These are phyloP conservation scores for Eutypa lata DNA, from an alignment of 2,329 filamentous ascomycete genomes.

Conservation along the genomic window DNA sequence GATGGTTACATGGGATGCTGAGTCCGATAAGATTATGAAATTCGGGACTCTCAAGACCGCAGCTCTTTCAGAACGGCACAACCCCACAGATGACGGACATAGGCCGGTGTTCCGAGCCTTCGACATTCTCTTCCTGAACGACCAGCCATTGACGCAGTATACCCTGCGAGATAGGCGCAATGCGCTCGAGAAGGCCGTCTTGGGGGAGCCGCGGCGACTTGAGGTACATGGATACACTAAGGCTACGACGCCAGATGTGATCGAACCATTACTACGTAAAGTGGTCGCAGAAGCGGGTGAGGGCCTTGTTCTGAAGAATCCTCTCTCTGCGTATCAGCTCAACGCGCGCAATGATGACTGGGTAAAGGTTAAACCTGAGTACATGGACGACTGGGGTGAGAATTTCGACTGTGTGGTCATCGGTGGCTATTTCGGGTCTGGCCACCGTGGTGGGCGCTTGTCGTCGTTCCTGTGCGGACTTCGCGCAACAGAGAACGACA, in stretches of 20 bases:
- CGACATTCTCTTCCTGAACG: constrained; percentile 88
- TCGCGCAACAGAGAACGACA: constrained; percentile 67
- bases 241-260: constrained; percentile 64
- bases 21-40: constrained; percentile 76
- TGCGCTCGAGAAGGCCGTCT: constrained; percentile 70
- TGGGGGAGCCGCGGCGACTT: constrained; percentile 68
- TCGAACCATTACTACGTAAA: constrained; percentile 75
- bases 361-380: constrained; percentile 98
- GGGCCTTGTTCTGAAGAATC: constrained; percentile 91
- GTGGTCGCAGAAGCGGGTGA: constrained; percentile 87
- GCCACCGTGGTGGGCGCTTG: constrained; percentile 75
- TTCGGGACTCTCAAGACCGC: constrained; percentile 95
- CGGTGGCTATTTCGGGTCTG: constrained; percentile 89
- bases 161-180: constrained; percentile 76
- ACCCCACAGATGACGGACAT: constrained; percentile 61
- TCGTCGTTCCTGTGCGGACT: constrained; percentile 91
- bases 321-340: constrained; percentile 77
- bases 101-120: constrained; percentile 83
- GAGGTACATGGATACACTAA: constrained; percentile 75
- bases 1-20: constrained; percentile 97
- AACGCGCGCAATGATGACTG: constrained; percentile 93
- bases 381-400: constrained; percentile 95
- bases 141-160: constrained; percentile 73
- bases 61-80: constrained; percentile 74
- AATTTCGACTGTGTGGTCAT: constrained; percentile 86